phyloP scores from a whole-genome alignment of 306 rosid genomes.

The Spatholobus suberectus region DNA sequence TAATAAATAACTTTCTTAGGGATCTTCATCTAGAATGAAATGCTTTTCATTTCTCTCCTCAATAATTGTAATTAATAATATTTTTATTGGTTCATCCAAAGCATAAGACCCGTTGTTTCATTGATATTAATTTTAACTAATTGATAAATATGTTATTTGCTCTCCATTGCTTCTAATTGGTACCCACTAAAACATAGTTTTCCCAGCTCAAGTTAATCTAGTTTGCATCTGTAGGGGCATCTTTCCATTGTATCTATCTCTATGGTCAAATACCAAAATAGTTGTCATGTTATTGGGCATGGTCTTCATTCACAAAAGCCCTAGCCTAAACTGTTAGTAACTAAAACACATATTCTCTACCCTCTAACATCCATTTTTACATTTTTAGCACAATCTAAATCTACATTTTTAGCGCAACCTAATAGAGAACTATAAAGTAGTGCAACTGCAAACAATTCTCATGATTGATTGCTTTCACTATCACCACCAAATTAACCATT shows the following conservation, averaged over 20 bases:
- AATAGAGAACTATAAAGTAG: constrained; percentile 2
- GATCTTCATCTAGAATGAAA: constrained; percentile 4
- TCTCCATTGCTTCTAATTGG: neutral
- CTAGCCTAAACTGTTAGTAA: neutral
- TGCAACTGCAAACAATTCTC: constrained; percentile 21
- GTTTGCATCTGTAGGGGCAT: neutral
- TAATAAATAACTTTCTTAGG: neutral
- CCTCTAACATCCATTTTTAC: neutral
- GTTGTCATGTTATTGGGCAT: neutral
- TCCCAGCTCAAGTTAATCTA: constrained; percentile 24
- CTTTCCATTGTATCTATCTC: constrained; percentile 5
- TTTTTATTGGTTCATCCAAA: neutral
- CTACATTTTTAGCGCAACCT: constrained; percentile 24
- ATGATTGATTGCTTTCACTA: constrained; percentile 33
- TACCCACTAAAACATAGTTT: neutral
- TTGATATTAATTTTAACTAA: constrained; percentile 17
- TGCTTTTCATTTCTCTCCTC: neutral
- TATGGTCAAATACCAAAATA: neutral
- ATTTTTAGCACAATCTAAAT: constrained; percentile 25
- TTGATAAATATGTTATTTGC: neutral
- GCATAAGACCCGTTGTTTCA: neutral
- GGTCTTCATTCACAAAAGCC: constrained; percentile 15
- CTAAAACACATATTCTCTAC: neutral
- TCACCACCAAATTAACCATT: constrained; percentile 32
- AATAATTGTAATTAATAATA: neutral